These are phyloP conservation scores for Cladosporium sp. DNA, from an alignment of 2,329 filamentous ascomycete genomes.

Conservation along the genomic window DNA sequence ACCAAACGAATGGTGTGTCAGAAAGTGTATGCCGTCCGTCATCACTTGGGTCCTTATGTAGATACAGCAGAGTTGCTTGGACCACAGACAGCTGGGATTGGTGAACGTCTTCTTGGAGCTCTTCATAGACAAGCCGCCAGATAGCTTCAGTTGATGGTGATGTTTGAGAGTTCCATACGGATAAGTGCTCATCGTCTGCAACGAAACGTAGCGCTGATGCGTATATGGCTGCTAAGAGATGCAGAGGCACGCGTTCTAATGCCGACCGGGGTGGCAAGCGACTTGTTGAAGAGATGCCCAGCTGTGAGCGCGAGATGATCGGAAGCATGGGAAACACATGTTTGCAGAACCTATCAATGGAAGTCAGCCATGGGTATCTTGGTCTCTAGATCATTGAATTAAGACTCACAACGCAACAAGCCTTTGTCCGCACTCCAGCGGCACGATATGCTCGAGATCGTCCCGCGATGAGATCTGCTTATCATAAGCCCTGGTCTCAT, in stretches of 20 bases:
- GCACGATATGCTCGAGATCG: constrained; percentile 8
- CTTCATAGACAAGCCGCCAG: constrained; percentile 17
- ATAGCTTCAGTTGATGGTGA: constrained; percentile 1
- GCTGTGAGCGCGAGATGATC: constrained; percentile 9
- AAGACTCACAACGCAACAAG: constrained; percentile 15
- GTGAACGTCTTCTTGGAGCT: constrained; percentile 14
- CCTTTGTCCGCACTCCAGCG: constrained; percentile 3
- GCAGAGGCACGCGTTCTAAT: constrained; percentile 9
- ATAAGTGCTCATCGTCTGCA: constrained; percentile 8
- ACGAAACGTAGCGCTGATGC: constrained; percentile 5
- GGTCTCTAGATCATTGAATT: no score
- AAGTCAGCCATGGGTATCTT: no score
- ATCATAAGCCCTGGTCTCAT: constrained; percentile 5
- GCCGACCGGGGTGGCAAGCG: constrained; percentile 2
- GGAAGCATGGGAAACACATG: constrained; percentile 11
- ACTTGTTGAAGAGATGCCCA: background rate
- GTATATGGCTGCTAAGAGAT: constrained; percentile 14
- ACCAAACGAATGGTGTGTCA: constrained; percentile 16
- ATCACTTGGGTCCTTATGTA: constrained; percentile 8
- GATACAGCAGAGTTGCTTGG: constrained; percentile 14
- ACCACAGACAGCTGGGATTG: constrained; percentile 9
- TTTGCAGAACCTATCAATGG: constrained; percentile 13
- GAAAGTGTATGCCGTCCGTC: background rate
- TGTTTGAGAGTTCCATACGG: constrained; percentile 6
- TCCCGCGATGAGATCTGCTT: constrained; percentile 14